Percentiles rank a stretch among this genome's conserved stretches.
Evolutionary conservation across 345 rosid species (phyloP).

Genomic region (Dipteronia dyeriana): DNA sequence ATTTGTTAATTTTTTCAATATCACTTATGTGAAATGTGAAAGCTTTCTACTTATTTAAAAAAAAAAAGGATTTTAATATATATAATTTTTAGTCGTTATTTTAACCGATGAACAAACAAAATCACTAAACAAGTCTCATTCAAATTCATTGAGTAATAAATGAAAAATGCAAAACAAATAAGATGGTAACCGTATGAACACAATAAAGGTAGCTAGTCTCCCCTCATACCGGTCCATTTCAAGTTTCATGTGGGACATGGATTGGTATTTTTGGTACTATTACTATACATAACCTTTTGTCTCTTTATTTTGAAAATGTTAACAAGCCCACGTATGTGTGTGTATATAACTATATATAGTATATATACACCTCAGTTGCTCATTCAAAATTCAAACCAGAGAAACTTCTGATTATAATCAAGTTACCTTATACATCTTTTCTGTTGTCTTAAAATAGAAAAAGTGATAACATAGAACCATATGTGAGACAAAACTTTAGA

Average conservation of each 20-base stretch:
- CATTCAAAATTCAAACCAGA: slow-evolving; percentile 17
- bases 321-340: neutral
- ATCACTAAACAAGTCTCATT: too few species aligned
- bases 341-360: too few species aligned
- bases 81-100: too few species aligned
- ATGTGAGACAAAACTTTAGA: slow-evolving; percentile 1
- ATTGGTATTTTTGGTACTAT: neutral
- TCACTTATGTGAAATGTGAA: too few species aligned
- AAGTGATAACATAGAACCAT: too few species aligned
- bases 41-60: too few species aligned
- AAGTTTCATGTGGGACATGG: neutral
- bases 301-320: slow-evolving; percentile 2
- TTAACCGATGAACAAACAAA: too few species aligned
- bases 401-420: neutral
- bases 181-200: neutral
- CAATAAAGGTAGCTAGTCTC: neutral
- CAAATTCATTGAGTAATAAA: too few species aligned
- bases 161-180: too few species aligned
- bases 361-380: neutral
- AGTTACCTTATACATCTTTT: neutral
- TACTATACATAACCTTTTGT: neutral
- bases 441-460: neutral
- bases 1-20: too few species aligned
- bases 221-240: too few species aligned
- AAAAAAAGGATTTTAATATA: too few species aligned